These are phyloP conservation scores for Haemoproteus tartakovskyi DNA, from an alignment of 169 alveolate genomes.

Conservation along the genomic window DNA sequence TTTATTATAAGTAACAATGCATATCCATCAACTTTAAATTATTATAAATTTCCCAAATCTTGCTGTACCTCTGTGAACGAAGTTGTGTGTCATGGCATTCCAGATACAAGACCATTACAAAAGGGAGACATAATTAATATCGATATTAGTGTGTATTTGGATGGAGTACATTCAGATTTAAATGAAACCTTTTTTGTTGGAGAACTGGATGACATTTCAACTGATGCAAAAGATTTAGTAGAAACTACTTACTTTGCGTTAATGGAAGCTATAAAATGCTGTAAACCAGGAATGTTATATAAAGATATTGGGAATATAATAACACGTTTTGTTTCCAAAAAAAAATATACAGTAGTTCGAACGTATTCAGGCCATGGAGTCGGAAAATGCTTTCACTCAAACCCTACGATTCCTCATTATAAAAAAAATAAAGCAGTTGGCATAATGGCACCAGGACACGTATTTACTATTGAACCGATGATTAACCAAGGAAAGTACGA, in stretches of 20 bases:
- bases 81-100: slow-evolving; percentile 99
- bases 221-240: slow-evolving; percentile 85
- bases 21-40: slow-evolving; percentile 98
- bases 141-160: slow-evolving; percentile 94
- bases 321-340: slow-evolving; percentile 80
- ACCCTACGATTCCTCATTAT: slow-evolving; percentile 97
- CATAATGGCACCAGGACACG: slow-evolving; percentile 93
- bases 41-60: slow-evolving; percentile 94
- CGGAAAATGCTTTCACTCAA: slow-evolving; percentile 95
- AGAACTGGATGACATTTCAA: slow-evolving; percentile 86
- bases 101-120: slow-evolving; percentile 91
- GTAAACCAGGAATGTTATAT: slow-evolving; percentile 97
- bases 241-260: slow-evolving; percentile 87
- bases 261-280: slow-evolving; percentile 85
- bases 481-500: slow-evolving; percentile 92
- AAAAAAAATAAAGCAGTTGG: slow-evolving; percentile 97
- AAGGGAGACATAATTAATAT: slow-evolving; percentile 94
- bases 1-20: slow-evolving; percentile 89
- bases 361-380: slow-evolving; percentile 98
- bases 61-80: slow-evolving; percentile 98
- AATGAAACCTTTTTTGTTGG: slow-evolving; percentile 97
- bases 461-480: slow-evolving; percentile 99
- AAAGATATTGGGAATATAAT: slow-evolving; percentile 95
- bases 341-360: slow-evolving; percentile 83
- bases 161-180: slow-evolving; percentile 95